Conservation (phyloP, 1,139 yeast genomes). For the Lodderomyces parapsilosis region DNA sequence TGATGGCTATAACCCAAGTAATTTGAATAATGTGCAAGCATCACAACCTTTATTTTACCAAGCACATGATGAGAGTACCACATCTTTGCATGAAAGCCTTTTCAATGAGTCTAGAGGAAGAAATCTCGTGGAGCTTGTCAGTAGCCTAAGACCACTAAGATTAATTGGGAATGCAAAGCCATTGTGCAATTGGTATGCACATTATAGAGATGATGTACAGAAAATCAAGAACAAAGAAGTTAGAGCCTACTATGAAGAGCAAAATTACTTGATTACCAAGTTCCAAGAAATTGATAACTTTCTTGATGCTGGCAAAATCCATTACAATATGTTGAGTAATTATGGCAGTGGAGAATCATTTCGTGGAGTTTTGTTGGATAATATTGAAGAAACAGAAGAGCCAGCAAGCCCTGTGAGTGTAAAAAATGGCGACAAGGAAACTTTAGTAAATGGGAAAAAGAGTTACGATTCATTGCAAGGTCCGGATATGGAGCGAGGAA, state of each 20-base stretch:
- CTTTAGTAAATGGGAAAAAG: not conserved
- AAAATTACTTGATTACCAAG: slow-evolving; percentile 58
- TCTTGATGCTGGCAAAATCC: slow-evolving; percentile 67
- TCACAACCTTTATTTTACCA: slow-evolving; percentile 10
- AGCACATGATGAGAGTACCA: not conserved
- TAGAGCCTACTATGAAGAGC: slow-evolving; percentile 43
- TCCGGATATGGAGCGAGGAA: slow-evolving; percentile 14
- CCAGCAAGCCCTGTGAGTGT: slow-evolving; percentile 13
- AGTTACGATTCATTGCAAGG: not conserved
- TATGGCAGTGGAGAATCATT: slow-evolving; percentile 35
- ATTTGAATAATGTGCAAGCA: slow-evolving; percentile 7
- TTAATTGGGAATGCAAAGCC: slow-evolving; percentile 54
- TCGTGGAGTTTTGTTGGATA: slow-evolving; percentile 16
- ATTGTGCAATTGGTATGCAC: slow-evolving; percentile 49
- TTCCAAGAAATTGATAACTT: slow-evolving; percentile 63
- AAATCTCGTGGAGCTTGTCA: slow-evolving; percentile 17
- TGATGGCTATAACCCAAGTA: slow-evolving; percentile 11
- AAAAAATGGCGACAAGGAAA: not conserved
- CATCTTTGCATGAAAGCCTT: not conserved
- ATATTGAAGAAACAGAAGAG: slow-evolving; percentile 24
- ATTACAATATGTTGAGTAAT: slow-evolving; percentile 60
- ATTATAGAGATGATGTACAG: slow-evolving; percentile 22
- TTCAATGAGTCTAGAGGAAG: slow-evolving; percentile 25
- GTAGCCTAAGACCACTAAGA: slow-evolving; percentile 42
- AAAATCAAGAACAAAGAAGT: slow-evolving; percentile 23